These are phyloP conservation scores for Phlegmacium glaucopus DNA, from an alignment of 768 basidiomycete species.

Conservation along the genomic window DNA sequence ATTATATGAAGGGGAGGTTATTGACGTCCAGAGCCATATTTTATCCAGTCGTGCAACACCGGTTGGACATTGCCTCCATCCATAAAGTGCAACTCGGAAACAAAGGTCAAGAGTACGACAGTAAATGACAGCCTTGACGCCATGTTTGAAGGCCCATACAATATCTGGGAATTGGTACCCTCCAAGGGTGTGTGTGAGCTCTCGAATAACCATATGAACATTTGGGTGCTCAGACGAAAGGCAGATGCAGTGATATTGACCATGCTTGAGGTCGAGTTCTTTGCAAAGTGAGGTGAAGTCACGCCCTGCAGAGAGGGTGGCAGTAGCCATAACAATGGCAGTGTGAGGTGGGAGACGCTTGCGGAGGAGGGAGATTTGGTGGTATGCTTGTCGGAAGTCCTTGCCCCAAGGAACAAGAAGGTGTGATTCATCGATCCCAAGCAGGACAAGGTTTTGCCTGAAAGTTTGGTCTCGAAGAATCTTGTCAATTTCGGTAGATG, in stretches of 20 bases:
- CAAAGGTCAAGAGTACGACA: no score
- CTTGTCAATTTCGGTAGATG: slow-evolving; percentile 7
- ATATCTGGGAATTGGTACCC: no score
- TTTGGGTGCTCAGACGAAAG: slow-evolving; percentile 10
- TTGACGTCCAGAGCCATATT: background rate
- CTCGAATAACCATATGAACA: no score
- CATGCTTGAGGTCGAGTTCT: slow-evolving; percentile 3
- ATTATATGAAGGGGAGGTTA: background rate
- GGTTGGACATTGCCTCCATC: slow-evolving; percentile 3
- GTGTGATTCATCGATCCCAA: slow-evolving; percentile 20
- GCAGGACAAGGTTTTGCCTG: slow-evolving; percentile 11
- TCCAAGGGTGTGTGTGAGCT: no score
- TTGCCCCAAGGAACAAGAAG: slow-evolving; percentile 12
- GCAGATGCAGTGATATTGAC: slow-evolving; percentile 3
- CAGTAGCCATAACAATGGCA: slow-evolving; percentile 11
- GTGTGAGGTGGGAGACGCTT: background rate
- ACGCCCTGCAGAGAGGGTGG: slow-evolving; percentile 7
- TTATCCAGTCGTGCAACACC: no score
- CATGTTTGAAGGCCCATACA: no score
- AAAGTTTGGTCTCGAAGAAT: slow-evolving; percentile 12
- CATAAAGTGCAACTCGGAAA: slow-evolving; percentile 9
- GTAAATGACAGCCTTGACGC: no score
- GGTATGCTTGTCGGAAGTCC: no score
- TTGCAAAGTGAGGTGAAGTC: slow-evolving; percentile 7
- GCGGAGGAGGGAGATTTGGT: no score